Conservation (phyloP, 1,284 basidiomycete genomes). For the Golubevia sp. region DNA sequence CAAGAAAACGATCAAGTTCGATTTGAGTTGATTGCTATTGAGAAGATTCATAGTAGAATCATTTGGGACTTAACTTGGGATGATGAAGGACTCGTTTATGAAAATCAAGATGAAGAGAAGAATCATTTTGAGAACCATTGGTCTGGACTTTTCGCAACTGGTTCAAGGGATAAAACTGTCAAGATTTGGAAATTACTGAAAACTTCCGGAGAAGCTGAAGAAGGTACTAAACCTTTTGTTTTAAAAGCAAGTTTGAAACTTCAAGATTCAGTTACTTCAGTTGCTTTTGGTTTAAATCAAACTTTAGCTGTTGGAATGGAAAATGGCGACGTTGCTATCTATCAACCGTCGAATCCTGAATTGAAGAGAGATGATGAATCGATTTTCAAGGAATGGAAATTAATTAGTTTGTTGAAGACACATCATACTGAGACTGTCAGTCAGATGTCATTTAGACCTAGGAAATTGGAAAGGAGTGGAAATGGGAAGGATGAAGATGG, state of each 20-base stretch:
- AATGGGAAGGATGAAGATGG: neutral
- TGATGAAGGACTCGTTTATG: conserved; percentile 1
- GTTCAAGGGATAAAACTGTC: conserved; percentile 52
- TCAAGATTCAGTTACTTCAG: neutral
- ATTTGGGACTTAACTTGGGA: conserved; percentile 52
- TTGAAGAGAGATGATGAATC: neutral
- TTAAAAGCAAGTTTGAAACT: neutral
- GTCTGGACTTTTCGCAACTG: conserved; percentile 39
- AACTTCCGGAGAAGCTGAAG: neutral
- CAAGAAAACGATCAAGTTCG: neutral
- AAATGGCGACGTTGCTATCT: neutral
- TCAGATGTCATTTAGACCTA: conserved; percentile 39
- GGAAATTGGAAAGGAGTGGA: neutral
- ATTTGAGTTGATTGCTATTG: neutral
- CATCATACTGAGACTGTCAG: conserved; percentile 45
- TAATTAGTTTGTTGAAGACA: conserved; percentile 14
- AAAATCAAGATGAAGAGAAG: no score
- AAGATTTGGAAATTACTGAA: conserved; percentile 35
- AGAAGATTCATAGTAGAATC: conserved; percentile 46
- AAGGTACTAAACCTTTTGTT: neutral
- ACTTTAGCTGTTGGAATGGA: neutral
- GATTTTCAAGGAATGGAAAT: conserved; percentile 13
- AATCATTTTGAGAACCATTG: no score
- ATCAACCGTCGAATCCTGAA: neutral
- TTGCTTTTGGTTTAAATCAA: neutral